These are phyloP conservation scores for Paraconiothyrium sp. DNA, from an alignment of 2,329 filamentous ascomycete genomes.

Conservation along the genomic window DNA sequence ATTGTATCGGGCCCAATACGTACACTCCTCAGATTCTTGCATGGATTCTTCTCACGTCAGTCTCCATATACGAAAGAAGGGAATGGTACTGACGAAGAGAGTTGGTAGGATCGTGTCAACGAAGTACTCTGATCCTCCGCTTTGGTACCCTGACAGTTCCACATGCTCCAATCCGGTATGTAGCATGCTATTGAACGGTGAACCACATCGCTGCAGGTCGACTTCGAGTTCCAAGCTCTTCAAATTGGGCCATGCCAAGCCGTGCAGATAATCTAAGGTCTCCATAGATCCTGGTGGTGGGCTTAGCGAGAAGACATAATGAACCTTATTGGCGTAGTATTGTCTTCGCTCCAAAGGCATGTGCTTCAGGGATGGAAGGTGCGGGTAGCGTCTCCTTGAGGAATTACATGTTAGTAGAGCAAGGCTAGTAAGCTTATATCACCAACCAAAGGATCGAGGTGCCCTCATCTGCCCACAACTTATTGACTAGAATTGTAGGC, in stretches of 20 bases:
- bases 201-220: conserved; percentile 35
- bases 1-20: conserved; percentile 37
- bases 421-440: too few relatives aligned
- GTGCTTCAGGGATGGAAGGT: conserved; percentile 35
- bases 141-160: conserved; percentile 38
- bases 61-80: not conserved
- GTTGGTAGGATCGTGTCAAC: conserved; percentile 31
- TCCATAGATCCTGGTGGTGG: conserved; percentile 26
- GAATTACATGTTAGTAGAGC: not conserved
- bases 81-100: conserved; percentile 29
- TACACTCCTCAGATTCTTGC: conserved; percentile 35
- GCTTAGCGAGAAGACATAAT: conserved; percentile 35
- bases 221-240: conserved; percentile 42
- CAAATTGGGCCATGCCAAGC: conserved; percentile 40
- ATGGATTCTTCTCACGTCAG: conserved; percentile 23
- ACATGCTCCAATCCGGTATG: conserved; percentile 37
- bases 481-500: conserved; percentile 43
- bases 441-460: conserved; percentile 41
- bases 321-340: conserved; percentile 45
- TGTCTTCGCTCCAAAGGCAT: conserved; percentile 37
- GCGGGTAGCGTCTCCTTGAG: conserved; percentile 34
- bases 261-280: conserved; percentile 35
- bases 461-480: conserved; percentile 45
- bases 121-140: conserved; percentile 34
- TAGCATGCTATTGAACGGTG: conserved; percentile 33